A percentile compares a stretch with the other conserved stretches of the same genome.
phyloP scores from a whole-genome alignment of 106 monocot genomes.

The Hemerocallis citrina region DNA sequence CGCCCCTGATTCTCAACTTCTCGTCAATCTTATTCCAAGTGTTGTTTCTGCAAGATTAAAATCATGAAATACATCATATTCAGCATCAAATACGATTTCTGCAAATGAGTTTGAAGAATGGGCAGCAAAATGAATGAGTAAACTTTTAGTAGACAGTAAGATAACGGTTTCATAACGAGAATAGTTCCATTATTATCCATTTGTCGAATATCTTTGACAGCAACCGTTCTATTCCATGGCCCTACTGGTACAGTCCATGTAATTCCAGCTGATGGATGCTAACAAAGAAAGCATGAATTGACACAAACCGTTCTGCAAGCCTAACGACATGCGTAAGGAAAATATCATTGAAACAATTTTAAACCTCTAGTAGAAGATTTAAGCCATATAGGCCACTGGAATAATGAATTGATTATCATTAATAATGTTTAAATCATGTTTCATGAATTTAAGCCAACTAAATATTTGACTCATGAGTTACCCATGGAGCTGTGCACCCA shows the following conservation, averaged over 20 bases:
- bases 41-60: neutral
- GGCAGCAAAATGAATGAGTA: neutral
- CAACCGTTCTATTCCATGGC: neutral
- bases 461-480: too few relatives aligned
- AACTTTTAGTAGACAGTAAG: neutral
- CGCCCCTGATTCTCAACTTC: neutral
- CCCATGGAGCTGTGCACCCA: neutral
- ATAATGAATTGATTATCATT: neutral
- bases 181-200: neutral
- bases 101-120: neutral
- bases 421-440: neutral
- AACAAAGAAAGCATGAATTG: neutral
- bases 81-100: neutral
- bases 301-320: neutral
- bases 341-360: neutral
- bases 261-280: neutral
- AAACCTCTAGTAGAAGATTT: neutral
- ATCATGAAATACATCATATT: too few relatives aligned
- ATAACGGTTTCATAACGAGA: neutral
- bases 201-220: neutral
- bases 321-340: neutral
- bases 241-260: neutral
- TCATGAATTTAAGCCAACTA: neutral
- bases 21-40: neutral
- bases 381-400: neutral